Evolutionary conservation across 495 filamentous ascomycete species (phyloP).

Genomic region (Neurospora sp.): DNA sequence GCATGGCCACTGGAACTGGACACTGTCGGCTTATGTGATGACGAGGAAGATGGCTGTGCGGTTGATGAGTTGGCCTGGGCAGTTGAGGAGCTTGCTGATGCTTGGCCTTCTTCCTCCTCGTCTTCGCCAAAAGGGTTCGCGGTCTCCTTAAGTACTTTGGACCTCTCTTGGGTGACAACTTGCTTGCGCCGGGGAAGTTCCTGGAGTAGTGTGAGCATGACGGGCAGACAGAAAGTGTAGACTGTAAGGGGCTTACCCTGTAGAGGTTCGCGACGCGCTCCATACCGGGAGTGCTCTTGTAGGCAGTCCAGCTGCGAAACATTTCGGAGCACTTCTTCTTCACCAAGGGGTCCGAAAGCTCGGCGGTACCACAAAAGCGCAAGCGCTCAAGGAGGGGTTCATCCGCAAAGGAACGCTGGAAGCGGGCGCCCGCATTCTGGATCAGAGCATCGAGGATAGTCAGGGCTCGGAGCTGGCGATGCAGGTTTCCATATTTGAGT

Average conservation of each 20-base stretch:
- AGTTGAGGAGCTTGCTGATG: neutral
- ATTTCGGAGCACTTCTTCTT: conserved; percentile 75
- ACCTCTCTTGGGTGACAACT: conserved; percentile 57
- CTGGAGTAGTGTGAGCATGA: conserved; percentile 18
- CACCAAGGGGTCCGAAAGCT: conserved; percentile 75
- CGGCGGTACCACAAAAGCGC: conserved; percentile 75
- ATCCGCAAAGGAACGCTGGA: conserved; percentile 80
- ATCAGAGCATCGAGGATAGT: conserved; percentile 89
- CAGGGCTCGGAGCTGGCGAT: conserved; percentile 83
- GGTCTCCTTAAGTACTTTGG: conserved; percentile 71
- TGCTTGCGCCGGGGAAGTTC: conserved; percentile 46
- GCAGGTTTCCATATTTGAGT: conserved; percentile 92
- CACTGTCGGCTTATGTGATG: conserved; percentile 19
- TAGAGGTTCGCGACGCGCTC: conserved; percentile 70
- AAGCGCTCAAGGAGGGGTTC: conserved; percentile 90
- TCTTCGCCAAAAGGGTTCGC: conserved; percentile 54
- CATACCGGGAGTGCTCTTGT: conserved; percentile 74
- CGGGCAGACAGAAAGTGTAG: neutral
- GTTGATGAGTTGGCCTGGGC: conserved; percentile 1
- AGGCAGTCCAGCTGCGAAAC: conserved; percentile 82
- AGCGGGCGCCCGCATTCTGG: conserved; percentile 83
- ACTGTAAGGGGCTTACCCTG: conserved; percentile 33
- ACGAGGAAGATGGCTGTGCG: conserved; percentile 12
- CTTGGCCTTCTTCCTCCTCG: conserved; percentile 40
- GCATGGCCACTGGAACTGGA: conserved; percentile 14